A percentile compares a stretch with the other conserved stretches of the same genome.
Evolutionary conservation across 2,329 filamentous ascomycete species (phyloP).

Genomic region (Colletotrichum aenigma): DNA sequence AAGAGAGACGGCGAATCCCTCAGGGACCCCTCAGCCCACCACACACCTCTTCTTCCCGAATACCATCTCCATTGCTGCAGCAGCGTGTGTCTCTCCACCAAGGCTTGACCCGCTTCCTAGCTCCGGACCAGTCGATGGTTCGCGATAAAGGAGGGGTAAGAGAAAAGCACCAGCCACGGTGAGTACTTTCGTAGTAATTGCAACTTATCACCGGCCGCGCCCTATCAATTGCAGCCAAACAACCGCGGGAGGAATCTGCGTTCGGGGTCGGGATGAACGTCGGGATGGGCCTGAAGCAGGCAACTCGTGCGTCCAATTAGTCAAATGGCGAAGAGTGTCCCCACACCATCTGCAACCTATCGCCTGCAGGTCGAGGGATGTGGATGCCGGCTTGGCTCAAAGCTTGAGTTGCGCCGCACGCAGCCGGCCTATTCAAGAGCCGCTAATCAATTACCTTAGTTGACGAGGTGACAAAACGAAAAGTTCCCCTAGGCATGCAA

Average conservation of each 20-base stretch:
- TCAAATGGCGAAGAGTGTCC: not conserved
- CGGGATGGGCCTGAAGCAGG: not conserved
- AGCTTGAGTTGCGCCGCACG: constrained; percentile 14
- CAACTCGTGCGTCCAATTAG: not conserved
- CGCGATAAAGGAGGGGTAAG: constrained; percentile 18
- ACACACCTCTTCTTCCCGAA: not conserved
- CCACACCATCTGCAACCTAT: constrained; percentile 11
- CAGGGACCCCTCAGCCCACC: not conserved
- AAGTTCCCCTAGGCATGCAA: not conserved
- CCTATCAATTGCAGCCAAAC: not conserved
- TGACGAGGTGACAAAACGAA: not conserved
- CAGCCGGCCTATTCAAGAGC: not conserved
- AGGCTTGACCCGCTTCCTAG: constrained; percentile 1
- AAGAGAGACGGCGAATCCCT: not conserved
- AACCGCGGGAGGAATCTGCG: not conserved
- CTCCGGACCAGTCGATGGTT: constrained; percentile 6
- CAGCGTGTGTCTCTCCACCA: not conserved
- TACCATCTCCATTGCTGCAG: not conserved
- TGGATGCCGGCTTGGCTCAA: constrained; percentile 13
- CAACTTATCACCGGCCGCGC: not conserved
- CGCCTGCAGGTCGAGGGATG: constrained; percentile 7
- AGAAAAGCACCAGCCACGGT: not conserved
- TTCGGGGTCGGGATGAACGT: not conserved
- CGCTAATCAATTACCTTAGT: not conserved
- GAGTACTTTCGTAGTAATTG: not conserved